Percentiles rank a stretch among this genome's conserved stretches.
phyloP scores from a whole-genome alignment of 148 eudicot species.

The Vaccinium corymbosum region DNA sequence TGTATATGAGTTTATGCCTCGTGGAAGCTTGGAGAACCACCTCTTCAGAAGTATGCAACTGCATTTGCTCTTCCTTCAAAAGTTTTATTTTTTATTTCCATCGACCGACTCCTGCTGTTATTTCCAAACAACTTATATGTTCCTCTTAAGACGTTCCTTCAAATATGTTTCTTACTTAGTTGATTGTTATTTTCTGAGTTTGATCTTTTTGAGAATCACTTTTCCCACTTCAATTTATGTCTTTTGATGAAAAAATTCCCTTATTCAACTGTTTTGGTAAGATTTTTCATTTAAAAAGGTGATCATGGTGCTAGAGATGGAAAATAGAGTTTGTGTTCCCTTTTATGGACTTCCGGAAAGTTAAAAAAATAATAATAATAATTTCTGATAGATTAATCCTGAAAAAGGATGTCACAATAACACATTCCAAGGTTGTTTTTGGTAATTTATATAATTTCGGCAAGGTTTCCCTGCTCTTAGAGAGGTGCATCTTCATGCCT shows the following conservation, averaged over 20 bases:
- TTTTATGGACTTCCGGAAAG: neutral
- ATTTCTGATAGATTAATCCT: neutral
- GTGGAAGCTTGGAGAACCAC: slow-evolving; percentile 56
- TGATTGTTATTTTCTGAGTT: neutral
- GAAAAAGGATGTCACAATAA: neutral
- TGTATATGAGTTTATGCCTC: slow-evolving; percentile 49
- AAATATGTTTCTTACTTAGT: neutral
- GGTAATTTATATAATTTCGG: neutral
- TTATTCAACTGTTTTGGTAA: neutral
- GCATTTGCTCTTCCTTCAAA: neutral
- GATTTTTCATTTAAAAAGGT: neutral
- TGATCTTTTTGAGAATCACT: neutral
- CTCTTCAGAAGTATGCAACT: slow-evolving; percentile 42
- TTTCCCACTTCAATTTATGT: neutral
- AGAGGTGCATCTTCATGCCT: slow-evolving; percentile 1
- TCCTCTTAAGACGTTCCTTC: neutral
- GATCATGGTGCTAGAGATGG: neutral
- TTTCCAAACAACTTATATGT: neutral
- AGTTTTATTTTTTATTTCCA: neutral
- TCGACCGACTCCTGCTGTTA: neutral
- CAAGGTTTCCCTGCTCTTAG: neutral
- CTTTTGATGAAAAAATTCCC: neutral
- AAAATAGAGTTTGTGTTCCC: neutral
- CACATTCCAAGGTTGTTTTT: neutral
- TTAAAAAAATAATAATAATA: neutral